Evolutionary conservation across 164 flowering plant genomes (phyloP).

Genomic region (Cinnamomum chago): DNA sequence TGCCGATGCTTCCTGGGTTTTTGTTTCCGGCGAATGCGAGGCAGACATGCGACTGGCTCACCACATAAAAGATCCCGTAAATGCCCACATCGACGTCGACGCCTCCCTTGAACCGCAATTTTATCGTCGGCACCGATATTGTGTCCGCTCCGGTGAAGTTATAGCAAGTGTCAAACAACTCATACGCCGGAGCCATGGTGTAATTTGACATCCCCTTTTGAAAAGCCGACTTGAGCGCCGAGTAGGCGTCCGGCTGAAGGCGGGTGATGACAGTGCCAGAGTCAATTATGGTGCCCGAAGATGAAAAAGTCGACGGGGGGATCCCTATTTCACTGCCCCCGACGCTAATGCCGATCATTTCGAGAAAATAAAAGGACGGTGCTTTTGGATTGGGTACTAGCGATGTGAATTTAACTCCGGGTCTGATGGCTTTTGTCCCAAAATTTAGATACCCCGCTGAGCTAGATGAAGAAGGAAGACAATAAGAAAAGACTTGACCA

Average conservation of each 20-base stretch:
- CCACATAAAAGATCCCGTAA: slow-evolving; percentile 19
- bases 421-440: slow-evolving; percentile 4
- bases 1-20: slow-evolving; percentile 11
- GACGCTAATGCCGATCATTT: slow-evolving; percentile 12
- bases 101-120: slow-evolving; percentile 20
- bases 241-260: slow-evolving; percentile 31
- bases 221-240: slow-evolving; percentile 26
- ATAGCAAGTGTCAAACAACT: slow-evolving; percentile 66
- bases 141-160: slow-evolving; percentile 25
- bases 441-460: slow-evolving; percentile 15
- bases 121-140: slow-evolving; percentile 22
- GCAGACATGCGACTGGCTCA: slow-evolving; percentile 21
- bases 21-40: slow-evolving; percentile 35
- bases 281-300: slow-evolving; percentile 30
- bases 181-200: slow-evolving; percentile 21
- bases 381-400: not conserved
- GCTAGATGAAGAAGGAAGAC: slow-evolving; percentile 16
- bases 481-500: slow-evolving; percentile 23
- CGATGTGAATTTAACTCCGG: slow-evolving; percentile 9
- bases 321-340: slow-evolving; percentile 3
- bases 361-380: slow-evolving; percentile 19
- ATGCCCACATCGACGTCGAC: slow-evolving; percentile 17
- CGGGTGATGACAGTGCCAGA: slow-evolving; percentile 49
- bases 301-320: not conserved
- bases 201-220: slow-evolving; percentile 40